phyloP scores from a whole-genome alignment of 768 basidiomycete species.

The Cyathus striatus region DNA sequence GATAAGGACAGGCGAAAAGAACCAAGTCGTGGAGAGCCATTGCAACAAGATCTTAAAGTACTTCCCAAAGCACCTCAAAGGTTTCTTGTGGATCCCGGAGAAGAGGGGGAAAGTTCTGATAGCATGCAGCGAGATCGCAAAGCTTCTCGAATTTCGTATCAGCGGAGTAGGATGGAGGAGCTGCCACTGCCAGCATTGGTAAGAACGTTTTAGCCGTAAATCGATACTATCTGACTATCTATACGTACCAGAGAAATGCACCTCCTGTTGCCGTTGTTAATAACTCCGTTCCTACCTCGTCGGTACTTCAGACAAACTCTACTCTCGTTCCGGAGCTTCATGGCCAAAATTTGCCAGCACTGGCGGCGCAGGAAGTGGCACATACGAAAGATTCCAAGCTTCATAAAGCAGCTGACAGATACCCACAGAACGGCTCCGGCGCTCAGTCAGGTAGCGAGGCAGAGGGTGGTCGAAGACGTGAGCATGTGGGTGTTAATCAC shows the following conservation, averaged over 20 bases:
- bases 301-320: no score
- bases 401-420: no score
- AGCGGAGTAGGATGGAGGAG: constrained; percentile 31
- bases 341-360: no score
- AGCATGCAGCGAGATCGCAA: constrained; percentile 15
- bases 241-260: not conserved
- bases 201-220: not conserved
- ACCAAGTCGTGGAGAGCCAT: not conserved
- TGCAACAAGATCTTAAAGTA: not conserved
- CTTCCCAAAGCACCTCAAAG: not conserved
- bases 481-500: no score
- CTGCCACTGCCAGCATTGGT: constrained; percentile 16
- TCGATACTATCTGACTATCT: not conserved
- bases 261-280: not conserved
- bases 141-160: constrained; percentile 15
- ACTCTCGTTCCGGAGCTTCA: no score
- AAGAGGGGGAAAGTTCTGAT: constrained; percentile 28
- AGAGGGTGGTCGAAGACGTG: not conserved
- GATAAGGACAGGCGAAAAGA: constrained; percentile 15
- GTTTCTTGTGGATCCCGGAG: constrained; percentile 7
- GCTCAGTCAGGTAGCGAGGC: not conserved
- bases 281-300: no score
- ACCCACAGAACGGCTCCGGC: no score
- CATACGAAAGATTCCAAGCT: no score
- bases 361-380: no score